Evolutionary conservation across 164 flowering plant species (phyloP), one percentile per base, ranked within the genome.

Genomic region (Chloranthus sessilifolius): DNA sequence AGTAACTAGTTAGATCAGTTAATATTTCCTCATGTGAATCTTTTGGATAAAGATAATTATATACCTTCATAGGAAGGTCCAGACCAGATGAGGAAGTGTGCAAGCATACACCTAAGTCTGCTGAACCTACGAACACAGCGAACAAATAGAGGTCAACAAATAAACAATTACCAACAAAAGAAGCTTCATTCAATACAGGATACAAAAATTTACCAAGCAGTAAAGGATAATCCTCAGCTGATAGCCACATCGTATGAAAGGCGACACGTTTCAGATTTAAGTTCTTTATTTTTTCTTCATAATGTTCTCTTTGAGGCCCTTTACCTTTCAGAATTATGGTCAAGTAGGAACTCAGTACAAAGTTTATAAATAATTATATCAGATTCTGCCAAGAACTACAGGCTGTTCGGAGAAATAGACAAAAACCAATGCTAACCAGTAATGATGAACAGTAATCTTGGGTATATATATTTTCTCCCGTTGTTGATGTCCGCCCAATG

Each of bases 61-160:
- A 14, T 16, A 10, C 98, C 95, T 92, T 92, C 99, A 88, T 92
- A 9, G 99, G 99, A 58, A 88, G 94, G 60, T 92, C 96, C 69
- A 92, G 71, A 41, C 99, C 99, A 36, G 96, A 92, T 53, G 96
- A 92, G 6, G 99, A 92, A 59, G 96, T 83, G 69, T 92, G 96
- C 67, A 88, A 53, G 62, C 83, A 85, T 61, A 88, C 88, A 43
- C 99, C 99, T 34, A 92, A 69, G 56, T 92, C 95, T 21, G 99
- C 99, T 47, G 95, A 88, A 25, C 99, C 98, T 92, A 64, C 55
- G 56, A 55, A 54, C 17, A 46, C n/a, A 56, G 11, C 5, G 38
- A 31, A 46, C 7, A 20, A 42, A 17, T 31, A 11, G 24, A 24
- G 24, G 23, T 5, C 11, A 30, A 26, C 29, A 5, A 23, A 44